phyloP scores from a whole-genome alignment of 1,284 basidiomycete genomes.

The Heliocybe sulcata region DNA sequence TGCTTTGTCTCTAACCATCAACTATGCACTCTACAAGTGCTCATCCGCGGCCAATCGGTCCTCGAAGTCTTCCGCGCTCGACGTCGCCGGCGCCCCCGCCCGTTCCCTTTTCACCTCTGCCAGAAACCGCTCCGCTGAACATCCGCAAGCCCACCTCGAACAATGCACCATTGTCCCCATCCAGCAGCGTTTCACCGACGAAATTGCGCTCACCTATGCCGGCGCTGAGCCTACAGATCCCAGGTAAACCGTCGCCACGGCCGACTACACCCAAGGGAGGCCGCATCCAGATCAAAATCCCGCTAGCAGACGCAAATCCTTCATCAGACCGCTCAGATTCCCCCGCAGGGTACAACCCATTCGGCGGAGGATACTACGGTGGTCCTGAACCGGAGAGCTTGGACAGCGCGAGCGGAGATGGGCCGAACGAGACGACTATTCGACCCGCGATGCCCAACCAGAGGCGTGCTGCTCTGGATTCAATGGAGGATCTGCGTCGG shows the following conservation, averaged over 20 bases:
- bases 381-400: constrained; percentile 21
- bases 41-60: constrained; percentile 48
- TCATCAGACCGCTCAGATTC: constrained; percentile 4
- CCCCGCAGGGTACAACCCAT: constrained; percentile 13
- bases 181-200: constrained; percentile 6
- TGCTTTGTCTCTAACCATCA: neutral
- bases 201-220: constrained; percentile 13
- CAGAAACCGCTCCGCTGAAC: constrained; percentile 31
- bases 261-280: constrained; percentile 20
- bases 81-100: constrained; percentile 36
- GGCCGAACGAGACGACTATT: constrained; percentile 46
- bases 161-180: constrained; percentile 15
- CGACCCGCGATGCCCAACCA: constrained; percentile 27
- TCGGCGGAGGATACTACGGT: constrained; percentile 24
- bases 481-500: constrained; percentile 6
- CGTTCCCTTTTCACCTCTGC: constrained; percentile 11
- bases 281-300: constrained; percentile 21
- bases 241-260: constrained; percentile 14
- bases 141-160: constrained; percentile 27
- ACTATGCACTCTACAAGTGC: constrained; percentile 15
- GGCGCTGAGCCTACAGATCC: constrained; percentile 12
- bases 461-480: neutral
- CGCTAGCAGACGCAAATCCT: neutral
- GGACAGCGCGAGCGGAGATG: constrained; percentile 25
- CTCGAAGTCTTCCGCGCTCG: constrained; percentile 37